Evolutionary conservation across 371 early-diverging fungal species (phyloP), one percentile per base, ranked within the genome.

Genomic region (Dentiscutata heterogama): DNA sequence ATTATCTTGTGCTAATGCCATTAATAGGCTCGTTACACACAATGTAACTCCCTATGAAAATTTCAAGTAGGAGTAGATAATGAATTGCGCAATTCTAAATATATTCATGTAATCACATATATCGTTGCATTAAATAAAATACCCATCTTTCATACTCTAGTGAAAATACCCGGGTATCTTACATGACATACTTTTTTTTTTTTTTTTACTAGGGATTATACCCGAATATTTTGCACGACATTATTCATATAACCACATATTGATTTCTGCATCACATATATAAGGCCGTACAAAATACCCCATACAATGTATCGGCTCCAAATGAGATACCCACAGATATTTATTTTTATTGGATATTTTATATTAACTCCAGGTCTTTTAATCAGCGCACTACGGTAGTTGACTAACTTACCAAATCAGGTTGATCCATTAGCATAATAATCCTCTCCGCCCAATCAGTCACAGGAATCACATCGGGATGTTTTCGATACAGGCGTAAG

Each of bases 381-480:
- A n/a, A n/a, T n/a, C n/a, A n/a, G 14, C 11, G n/a, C n/a, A 56
- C 5, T 56, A 56, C 1, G n/a, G 14, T 18, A 8, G 29, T 53
- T 54, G 50, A 84, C 20, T 39, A 85, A 78, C 13, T 75, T 89
- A 95, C 96, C 86, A 97, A 86, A 83, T 98, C 97, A 78, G 90
- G 91, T 81, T 98, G 95, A 60, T 95, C 97, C 91, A 99, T 90
- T 72, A 95, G 86, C 51, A 87, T 86, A 25, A 98, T 84, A 61
- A 98, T 91, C 60, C 93, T 89, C 7, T 91, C 93, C 0, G 96
- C 96, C 98, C 98, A 99, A 75, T 97, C 95, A 20, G 90, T 89
- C 1, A 94, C 97, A 42, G 95, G 94, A 72, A 99, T 92, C 11
- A 96, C 90, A 70, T 97, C 97, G 3, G 97, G 97, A 84, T 95